A percentile compares a stretch with the other conserved stretches of the same genome.
These are phyloP conservation scores for Chaetothyriales sp. DNA, from an alignment of 2,329 filamentous ascomycete genomes.

Conservation along the genomic window DNA sequence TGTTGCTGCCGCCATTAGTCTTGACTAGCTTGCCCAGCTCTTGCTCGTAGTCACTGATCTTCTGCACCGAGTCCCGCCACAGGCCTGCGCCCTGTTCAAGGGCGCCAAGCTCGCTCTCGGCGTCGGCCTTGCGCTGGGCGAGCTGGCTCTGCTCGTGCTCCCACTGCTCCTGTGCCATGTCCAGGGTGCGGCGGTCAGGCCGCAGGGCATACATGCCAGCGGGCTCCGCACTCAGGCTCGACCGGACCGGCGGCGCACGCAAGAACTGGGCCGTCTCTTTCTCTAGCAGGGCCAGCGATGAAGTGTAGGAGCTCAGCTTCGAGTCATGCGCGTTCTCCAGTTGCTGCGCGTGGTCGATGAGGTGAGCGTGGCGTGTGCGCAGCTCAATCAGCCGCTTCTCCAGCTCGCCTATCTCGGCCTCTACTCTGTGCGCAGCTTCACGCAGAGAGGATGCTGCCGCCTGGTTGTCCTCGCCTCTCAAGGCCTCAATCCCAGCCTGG, in stretches of 20 bases:
- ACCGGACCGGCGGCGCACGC: slow-evolving; percentile 28
- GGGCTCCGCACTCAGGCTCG: slow-evolving; percentile 19
- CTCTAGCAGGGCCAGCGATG: slow-evolving; percentile 40
- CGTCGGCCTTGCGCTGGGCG: slow-evolving; percentile 28
- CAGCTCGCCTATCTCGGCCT: slow-evolving; percentile 41
- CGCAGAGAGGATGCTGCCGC: slow-evolving; percentile 31
- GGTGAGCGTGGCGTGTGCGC: slow-evolving; percentile 38
- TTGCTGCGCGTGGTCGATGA: slow-evolving; percentile 38
- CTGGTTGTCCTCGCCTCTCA: slow-evolving; percentile 33
- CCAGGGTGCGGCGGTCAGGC: slow-evolving; percentile 42
- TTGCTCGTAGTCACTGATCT: slow-evolving; percentile 39
- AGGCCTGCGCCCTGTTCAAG: slow-evolving; percentile 43
- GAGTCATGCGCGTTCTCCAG: slow-evolving; percentile 43
- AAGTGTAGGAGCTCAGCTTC: slow-evolving; percentile 43
- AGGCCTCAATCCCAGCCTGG: slow-evolving; percentile 33
- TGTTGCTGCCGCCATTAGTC: slow-evolving; percentile 7
- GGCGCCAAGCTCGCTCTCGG: slow-evolving; percentile 40
- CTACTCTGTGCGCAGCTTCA: slow-evolving; percentile 36
- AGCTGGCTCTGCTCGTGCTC: slow-evolving; percentile 33
- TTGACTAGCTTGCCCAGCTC: slow-evolving; percentile 28
- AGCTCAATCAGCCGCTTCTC: slow-evolving; percentile 41
- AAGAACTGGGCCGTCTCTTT: slow-evolving; percentile 40
- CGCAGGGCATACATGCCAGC: slow-evolving; percentile 36
- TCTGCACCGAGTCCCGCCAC: slow-evolving; percentile 41
- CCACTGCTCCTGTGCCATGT: slow-evolving; percentile 45